These are phyloP conservation scores for Omphalotus guepiniiformis DNA, from an alignment of 768 basidiomycete species.

Conservation along the genomic window DNA sequence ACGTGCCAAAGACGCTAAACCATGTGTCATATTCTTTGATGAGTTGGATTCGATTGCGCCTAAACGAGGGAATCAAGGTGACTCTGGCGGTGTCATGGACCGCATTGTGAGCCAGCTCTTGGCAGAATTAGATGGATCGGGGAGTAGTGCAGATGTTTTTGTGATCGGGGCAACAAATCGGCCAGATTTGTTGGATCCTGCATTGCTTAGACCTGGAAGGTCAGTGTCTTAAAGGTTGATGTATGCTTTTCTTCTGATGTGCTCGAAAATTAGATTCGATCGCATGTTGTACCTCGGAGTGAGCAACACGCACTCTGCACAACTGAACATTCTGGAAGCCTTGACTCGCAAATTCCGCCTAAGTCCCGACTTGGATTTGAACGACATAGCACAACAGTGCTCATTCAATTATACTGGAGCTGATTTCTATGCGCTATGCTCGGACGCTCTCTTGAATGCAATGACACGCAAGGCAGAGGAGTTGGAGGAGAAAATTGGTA, in stretches of 20 bases:
- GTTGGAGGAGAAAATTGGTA: constrained; percentile 74
- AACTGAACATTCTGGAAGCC: constrained; percentile 82
- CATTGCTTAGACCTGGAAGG: constrained; percentile 86
- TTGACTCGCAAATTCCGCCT: constrained; percentile 91
- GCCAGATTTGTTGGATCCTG: constrained; percentile 88
- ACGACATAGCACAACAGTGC: constrained; percentile 62
- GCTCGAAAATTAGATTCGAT: constrained; percentile 68
- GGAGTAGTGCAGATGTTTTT: constrained; percentile 67
- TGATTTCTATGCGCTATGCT: constrained; percentile 96
- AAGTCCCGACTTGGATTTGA: constrained; percentile 60
- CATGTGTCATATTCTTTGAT: constrained; percentile 96
- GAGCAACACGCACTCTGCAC: constrained; percentile 81
- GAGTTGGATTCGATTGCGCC: constrained; percentile 94
- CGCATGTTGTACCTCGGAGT: constrained; percentile 94
- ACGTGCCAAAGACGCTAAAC: constrained; percentile 84
- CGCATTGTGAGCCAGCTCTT: constrained; percentile 93
- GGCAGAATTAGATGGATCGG: constrained; percentile 80
- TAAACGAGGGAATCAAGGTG: constrained; percentile 91
- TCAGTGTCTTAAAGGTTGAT: constrained; percentile 30
- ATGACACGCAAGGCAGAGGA: constrained; percentile 85
- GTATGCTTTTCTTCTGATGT: neutral
- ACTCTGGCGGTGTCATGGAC: constrained; percentile 98
- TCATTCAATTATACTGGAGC: constrained; percentile 96
- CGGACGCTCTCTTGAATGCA: constrained; percentile 93
- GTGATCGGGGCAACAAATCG: constrained; percentile 96